Base-by-base conservation (phyloP, 345 rosid species). In the Eutrema heterophyllum region DNA sequence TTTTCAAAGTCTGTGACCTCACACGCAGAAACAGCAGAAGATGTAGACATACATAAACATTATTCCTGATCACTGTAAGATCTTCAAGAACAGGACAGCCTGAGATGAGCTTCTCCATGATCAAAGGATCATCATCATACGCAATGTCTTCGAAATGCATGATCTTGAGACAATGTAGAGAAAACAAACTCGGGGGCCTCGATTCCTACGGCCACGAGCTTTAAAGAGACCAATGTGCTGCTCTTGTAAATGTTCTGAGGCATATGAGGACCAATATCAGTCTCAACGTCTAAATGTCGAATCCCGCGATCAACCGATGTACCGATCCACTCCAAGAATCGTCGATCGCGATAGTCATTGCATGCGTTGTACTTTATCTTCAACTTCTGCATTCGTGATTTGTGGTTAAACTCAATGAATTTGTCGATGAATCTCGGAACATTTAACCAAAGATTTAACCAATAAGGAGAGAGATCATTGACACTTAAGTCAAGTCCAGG, bases 221-320 rank as follows among this genome's bases (percentile, higher is more conserved):
- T 74, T 11, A 48, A 56, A 11, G 59, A 66, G 16, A 56, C 59
- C 72, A 65, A 9, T 0, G 72, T 73, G 15, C 48, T 65, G 78
- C 72, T 65, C 0, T 39, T 16, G 29, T 36, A 65, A 0, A 73
- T 55, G 4, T 44, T 5, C 21, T 6, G n/a, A 55, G 67, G 51
- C 38, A 41, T 16, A 13, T 2, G 10, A 43, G 12, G 15, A 24
- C 1, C 4, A 12, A 26, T 16, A 56, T n/a, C 10, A 1, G 21
- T 7, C 27, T 15, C 30, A 0, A 2, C 24, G 54, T 45, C 15
- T 30, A 64, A 9, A 55, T 73, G 50, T 14, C 27, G 71, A 35
- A 55, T 2, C 6, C 50, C 71, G 3, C 21, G n/a, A 54, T 45
- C 43, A 35, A 73, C 33, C 3, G 38, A 12, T 11, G n/a, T n/a